phyloP scores from a whole-genome alignment of 2,329 filamentous ascomycete species.

The Colletotrichum gigasporum region DNA sequence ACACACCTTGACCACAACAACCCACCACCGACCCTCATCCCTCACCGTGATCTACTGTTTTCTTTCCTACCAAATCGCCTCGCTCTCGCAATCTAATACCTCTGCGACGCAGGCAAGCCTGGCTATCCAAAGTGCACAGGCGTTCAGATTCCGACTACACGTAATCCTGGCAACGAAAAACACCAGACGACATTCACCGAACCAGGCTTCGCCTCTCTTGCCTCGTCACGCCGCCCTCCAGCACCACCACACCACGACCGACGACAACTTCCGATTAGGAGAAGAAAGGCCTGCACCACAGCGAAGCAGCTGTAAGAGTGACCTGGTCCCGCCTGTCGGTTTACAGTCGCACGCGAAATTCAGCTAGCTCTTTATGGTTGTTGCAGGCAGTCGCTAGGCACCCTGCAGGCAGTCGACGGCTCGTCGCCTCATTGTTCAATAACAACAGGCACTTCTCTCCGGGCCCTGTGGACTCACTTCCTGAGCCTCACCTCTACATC shows the following conservation, averaged over 20 bases:
- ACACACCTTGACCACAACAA: slow-evolving; percentile 28
- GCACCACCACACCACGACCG: neutral
- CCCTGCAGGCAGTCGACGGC: slow-evolving; percentile 38
- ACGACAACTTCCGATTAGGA: neutral
- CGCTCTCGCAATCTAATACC: neutral
- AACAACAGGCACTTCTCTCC: neutral
- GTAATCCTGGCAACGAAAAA: slow-evolving; percentile 24
- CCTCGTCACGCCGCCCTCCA: neutral
- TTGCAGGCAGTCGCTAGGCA: slow-evolving; percentile 42
- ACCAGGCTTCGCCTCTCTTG: slow-evolving; percentile 3
- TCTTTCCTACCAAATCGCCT: neutral
- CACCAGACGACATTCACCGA: slow-evolving; percentile 20
- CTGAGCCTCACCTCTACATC: neutral
- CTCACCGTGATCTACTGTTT: slow-evolving; percentile 14
- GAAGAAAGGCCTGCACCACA: neutral
- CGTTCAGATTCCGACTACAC: slow-evolving; percentile 16
- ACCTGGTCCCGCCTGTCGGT: neutral
- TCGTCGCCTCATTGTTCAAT: slow-evolving; percentile 33
- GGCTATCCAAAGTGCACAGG: neutral
- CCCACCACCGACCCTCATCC: slow-evolving; percentile 15
- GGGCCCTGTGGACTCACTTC: neutral
- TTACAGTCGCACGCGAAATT: slow-evolving; percentile 8
- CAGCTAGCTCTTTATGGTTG: slow-evolving; percentile 42
- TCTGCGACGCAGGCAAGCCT: neutral
- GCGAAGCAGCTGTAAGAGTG: neutral